Evolutionary conservation across 352 stramenopile genomes (phyloP).

Genomic region (Lagenidium giganteum): DNA sequence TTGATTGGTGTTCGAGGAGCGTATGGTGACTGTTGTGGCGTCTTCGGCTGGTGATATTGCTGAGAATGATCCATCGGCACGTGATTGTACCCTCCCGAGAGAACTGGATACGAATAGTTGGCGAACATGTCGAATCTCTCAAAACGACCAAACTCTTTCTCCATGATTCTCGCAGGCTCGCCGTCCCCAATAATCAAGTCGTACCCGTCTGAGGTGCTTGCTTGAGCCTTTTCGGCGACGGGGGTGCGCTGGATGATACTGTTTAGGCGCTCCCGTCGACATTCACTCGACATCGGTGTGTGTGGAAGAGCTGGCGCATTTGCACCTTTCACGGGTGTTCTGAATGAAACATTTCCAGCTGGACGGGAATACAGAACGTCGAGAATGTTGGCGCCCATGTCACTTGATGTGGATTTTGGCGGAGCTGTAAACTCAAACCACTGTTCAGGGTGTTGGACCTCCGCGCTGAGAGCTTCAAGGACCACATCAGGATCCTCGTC

Average conservation of each 20-base stretch:
- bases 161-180: conserved; percentile 23
- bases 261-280: conserved; percentile 1
- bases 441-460: not conserved
- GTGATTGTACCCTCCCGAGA: too few species aligned
- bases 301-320: not conserved
- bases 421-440: conserved; percentile 1
- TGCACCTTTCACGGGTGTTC: conserved; percentile 9
- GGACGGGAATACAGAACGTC: conserved; percentile 17
- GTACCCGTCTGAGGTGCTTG: conserved; percentile 8
- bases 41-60: too few species aligned
- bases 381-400: conserved; percentile 1
- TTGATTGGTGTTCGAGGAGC: too few species aligned
- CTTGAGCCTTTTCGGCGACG: too few species aligned
- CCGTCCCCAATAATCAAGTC: conserved; percentile 24
- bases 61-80: too few species aligned
- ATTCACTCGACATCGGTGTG: not conserved
- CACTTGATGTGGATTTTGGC: too few species aligned
- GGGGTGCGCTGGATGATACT: conserved; percentile 6
- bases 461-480: conserved; percentile 9
- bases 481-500: conserved; percentile 10
- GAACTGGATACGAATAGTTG: conserved; percentile 21
- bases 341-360: conserved; percentile 1
- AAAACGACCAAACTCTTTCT: conserved; percentile 19
- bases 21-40: too few species aligned
- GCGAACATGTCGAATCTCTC: conserved; percentile 19